A percentile compares a stretch with the other conserved stretches of the same genome.
Conservation (phyloP, 192 early-diverging fungal species). For the Podila epigama region DNA sequence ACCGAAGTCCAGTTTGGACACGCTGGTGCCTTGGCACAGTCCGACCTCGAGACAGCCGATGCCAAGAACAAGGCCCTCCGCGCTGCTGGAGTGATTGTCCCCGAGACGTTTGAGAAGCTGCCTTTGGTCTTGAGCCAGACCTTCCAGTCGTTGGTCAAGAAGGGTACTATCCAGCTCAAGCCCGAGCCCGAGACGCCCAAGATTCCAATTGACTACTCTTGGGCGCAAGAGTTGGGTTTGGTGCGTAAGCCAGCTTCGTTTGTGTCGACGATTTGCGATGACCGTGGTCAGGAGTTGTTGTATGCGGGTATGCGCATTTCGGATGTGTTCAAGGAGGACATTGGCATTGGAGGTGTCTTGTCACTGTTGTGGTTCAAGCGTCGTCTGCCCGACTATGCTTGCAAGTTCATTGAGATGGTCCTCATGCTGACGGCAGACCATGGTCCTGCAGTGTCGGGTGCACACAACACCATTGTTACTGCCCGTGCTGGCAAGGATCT, state of each 20-base stretch:
- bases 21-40: constrained; percentile 95
- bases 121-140: constrained; percentile 79
- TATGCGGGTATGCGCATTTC: constrained; percentile 98
- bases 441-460: constrained; percentile 94
- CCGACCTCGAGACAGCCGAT: constrained; percentile 92
- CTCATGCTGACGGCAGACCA: constrained; percentile 99
- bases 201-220: constrained; percentile 98
- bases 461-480: constrained; percentile 87
- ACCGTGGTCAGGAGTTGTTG: constrained; percentile 96
- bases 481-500: constrained; percentile 97
- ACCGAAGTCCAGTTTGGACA: constrained; percentile 99
- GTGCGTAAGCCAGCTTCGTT: constrained; percentile 97
- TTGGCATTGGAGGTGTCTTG: constrained; percentile 96
- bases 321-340: constrained; percentile 97
- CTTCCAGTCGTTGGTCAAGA: constrained; percentile 76
- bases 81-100: constrained; percentile 86
- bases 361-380: constrained; percentile 98
- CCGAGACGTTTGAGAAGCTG: constrained; percentile 95
- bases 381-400: constrained; percentile 89
- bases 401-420: constrained; percentile 98
- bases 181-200: constrained; percentile 92
- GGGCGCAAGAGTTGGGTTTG: constrained; percentile 97
- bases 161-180: constrained; percentile 69
- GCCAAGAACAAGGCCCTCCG: constrained; percentile 92
- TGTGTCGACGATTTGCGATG: constrained; percentile 97